Evolutionary conservation across 345 rosid species (phyloP).

Genomic region (Eucalyptus erythrocorys): DNA sequence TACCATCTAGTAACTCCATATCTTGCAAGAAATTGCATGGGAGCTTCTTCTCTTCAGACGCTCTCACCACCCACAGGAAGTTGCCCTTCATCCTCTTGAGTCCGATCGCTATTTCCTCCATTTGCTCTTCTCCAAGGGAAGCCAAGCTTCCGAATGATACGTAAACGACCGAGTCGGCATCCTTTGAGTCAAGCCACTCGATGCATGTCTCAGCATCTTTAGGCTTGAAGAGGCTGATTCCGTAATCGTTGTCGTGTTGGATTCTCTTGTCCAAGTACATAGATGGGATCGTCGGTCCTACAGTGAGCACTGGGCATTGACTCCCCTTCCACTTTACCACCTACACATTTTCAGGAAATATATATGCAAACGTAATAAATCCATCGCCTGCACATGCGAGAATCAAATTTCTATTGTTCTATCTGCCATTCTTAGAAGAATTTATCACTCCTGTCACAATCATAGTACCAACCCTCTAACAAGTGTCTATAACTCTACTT

Average conservation of each 20-base stretch:
- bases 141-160: slow-evolving; percentile 55
- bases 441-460: neutral
- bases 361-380: neutral
- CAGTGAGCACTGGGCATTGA: neutral
- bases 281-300: slow-evolving; percentile 26
- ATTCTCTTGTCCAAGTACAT: slow-evolving; percentile 13
- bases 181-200: slow-evolving; percentile 38
- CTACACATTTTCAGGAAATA: neutral
- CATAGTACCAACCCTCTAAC: neutral
- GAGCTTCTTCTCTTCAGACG: slow-evolving; percentile 26
- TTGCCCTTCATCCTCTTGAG: slow-evolving; percentile 8
- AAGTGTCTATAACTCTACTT: neutral
- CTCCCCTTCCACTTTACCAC: slow-evolving; percentile 10
- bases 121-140: slow-evolving; percentile 22
- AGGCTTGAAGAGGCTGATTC: slow-evolving; percentile 13
- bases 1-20: neutral
- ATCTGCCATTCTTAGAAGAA: neutral
- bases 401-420: neutral
- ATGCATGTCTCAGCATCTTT: slow-evolving; percentile 8
- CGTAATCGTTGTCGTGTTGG: slow-evolving; percentile 12
- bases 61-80: slow-evolving; percentile 58
- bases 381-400: neutral
- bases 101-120: slow-evolving; percentile 36
- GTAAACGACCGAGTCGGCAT: slow-evolving; percentile 31
- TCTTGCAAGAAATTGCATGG: slow-evolving; percentile 16